Conservation (phyloP, 1,284 basidiomycete species). For the Ganoderma lingzhi region DNA sequence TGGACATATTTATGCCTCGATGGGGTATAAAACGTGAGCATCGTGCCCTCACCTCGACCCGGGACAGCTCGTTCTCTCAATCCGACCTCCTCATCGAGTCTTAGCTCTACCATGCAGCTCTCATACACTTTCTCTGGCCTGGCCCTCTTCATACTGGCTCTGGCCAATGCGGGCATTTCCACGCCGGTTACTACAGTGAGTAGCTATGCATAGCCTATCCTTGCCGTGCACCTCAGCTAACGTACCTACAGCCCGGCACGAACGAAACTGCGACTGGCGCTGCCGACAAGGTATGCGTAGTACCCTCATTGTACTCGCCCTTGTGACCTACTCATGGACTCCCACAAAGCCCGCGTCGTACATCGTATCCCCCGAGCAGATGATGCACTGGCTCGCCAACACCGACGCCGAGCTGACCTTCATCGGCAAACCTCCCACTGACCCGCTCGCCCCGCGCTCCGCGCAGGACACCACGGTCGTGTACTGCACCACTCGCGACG, state of each 20-base stretch:
- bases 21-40: background rate
- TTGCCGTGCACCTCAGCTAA: background rate
- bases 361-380: background rate
- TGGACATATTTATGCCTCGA: background rate
- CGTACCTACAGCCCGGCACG: background rate
- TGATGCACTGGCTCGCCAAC: conserved; percentile 18
- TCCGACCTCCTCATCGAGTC: background rate
- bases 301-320: background rate
- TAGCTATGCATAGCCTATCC: background rate
- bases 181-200: background rate
- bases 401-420: conserved; percentile 17
- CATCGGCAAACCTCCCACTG: background rate
- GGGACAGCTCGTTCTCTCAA: background rate
- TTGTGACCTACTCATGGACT: background rate
- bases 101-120: background rate
- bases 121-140: background rate
- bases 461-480: conserved; percentile 8
- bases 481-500: conserved; percentile 7
- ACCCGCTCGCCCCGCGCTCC: background rate
- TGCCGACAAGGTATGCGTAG: background rate
- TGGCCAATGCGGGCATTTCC: background rate
- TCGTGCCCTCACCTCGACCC: background rate
- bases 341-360: background rate
- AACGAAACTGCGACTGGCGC: background rate
- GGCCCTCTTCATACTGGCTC: background rate